Conservation (phyloP, 177 flowering plant genomes). For the Tripterygium wilfordii region DNA sequence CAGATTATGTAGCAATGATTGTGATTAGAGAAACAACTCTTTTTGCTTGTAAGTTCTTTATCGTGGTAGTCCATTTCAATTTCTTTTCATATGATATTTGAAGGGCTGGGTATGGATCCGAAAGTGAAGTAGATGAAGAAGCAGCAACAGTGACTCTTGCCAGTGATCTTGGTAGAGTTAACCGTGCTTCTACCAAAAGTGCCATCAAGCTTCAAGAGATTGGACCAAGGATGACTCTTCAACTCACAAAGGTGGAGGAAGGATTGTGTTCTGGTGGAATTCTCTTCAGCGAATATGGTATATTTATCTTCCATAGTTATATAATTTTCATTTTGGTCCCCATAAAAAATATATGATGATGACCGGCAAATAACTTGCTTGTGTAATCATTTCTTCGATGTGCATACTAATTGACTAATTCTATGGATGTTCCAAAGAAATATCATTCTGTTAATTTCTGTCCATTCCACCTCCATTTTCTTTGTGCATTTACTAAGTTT, state of each 20-base stretch:
- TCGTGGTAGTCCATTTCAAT: background rate
- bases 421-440: no score
- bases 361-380: background rate
- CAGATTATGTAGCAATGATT: background rate
- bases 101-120: slow-evolving; percentile 98
- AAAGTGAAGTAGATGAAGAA: slow-evolving; percentile 97
- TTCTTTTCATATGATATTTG: slow-evolving; percentile 4
- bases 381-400: background rate
- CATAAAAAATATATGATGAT: no score
- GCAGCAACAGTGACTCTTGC: slow-evolving; percentile 80
- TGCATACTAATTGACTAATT: no score
- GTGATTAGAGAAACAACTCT: background rate
- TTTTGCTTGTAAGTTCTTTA: background rate
- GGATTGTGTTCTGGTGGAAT: slow-evolving; percentile 79
- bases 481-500: no score
- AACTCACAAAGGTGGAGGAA: slow-evolving; percentile 79
- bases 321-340: background rate
- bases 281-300: slow-evolving; percentile 80
- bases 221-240: slow-evolving; percentile 95
- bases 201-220: slow-evolving; percentile 95
- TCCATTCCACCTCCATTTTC: no score
- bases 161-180: slow-evolving; percentile 71
- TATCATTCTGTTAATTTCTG: no score
- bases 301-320: background rate
- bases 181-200: slow-evolving; percentile 73